A percentile compares a stretch with the other conserved stretches of the same genome.
phyloP scores from a whole-genome alignment of 208 protist species.

The Strigomonas oncopelti region DNA sequence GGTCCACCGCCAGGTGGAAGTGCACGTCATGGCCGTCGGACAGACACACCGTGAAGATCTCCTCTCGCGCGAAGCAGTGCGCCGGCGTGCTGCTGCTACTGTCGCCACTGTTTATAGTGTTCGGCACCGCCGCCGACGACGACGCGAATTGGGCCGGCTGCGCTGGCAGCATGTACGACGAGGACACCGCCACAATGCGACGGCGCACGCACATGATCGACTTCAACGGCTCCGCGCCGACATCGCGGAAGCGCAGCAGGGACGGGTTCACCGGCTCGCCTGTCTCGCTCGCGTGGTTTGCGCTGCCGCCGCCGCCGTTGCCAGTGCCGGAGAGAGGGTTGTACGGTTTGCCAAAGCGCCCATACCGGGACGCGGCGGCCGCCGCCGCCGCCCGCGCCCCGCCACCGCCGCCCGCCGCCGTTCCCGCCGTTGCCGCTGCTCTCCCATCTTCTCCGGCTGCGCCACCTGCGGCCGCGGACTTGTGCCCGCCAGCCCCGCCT shows the following conservation, averaged over 20 bases:
- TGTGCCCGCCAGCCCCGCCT: no score
- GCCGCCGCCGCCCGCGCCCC: no score
- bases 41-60: conserved; percentile 53
- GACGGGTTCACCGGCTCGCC: not conserved
- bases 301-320: no score
- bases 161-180: not conserved
- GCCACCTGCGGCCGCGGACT: no score
- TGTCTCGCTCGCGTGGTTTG: not conserved
- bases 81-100: conserved; percentile 1
- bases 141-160: conserved; percentile 5
- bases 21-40: conserved; percentile 49
- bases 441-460: no score
- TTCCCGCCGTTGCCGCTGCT: no score
- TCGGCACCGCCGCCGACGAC: not conserved
- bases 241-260: not conserved
- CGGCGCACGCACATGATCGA: conserved; percentile 26
- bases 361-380: not conserved
- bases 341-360: not conserved
- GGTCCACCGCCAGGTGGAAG: conserved; percentile 27
- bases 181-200: conserved; percentile 5
- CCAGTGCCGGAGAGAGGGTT: not conserved
- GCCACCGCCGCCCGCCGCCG: no score
- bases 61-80: conserved; percentile 36
- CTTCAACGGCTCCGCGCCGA: conserved; percentile 11
- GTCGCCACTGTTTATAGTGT: no score